Base-by-base conservation (phyloP, 1,284 basidiomycete genomes). In the Psilocybe mexicana region DNA sequence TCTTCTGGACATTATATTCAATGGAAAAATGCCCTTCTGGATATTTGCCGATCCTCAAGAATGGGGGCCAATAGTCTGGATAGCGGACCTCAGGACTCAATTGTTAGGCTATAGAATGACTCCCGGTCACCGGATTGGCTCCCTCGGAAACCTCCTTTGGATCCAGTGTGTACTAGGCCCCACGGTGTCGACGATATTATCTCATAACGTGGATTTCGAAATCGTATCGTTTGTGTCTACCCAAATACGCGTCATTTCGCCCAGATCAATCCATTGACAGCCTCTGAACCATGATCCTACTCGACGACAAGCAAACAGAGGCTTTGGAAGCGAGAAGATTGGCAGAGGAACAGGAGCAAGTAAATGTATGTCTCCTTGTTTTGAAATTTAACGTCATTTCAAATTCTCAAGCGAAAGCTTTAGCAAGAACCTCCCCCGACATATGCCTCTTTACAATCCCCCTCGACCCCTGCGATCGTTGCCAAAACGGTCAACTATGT, bases 401-500 rank as follows among this genome's bases (percentile, higher is more conserved):
- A 28, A 40, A 40, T 11, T 28, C 33, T 45, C 8, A 26, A 24
- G 24, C 43, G 23, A 43, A 3, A 6, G 10, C 46, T 50, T 52
- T 46, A 66, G 61, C 62, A 65, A 54, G 69, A 70, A 45, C 69
- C 67, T 6, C 69, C 68, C 1, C 69, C 69, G 8, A 68, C 68
- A n/a, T 70, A 70, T 53, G 64, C 69, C 12, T 69, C 67, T 25
- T 40, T 69, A 6, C 64, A 68, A 36, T 42, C 55, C 12, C 46
- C 52, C 10, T 51, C 59, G 7, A 53, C 49, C 25, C 45, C 61
- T 43, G 44, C 49, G 10, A 40, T 56, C 23, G 54, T 56, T 6
- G 65, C 60, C 30, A 75, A 76, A 58, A 70, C 73, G 0, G 71
- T 71, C 43, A 78, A 79, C 60, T 72, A 67, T 46, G 63, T 79